Evolutionary conservation across 345 rosid genomes (phyloP), one percentile per base, ranked within the genome.

Genomic region (Boechera retrofracta): DNA sequence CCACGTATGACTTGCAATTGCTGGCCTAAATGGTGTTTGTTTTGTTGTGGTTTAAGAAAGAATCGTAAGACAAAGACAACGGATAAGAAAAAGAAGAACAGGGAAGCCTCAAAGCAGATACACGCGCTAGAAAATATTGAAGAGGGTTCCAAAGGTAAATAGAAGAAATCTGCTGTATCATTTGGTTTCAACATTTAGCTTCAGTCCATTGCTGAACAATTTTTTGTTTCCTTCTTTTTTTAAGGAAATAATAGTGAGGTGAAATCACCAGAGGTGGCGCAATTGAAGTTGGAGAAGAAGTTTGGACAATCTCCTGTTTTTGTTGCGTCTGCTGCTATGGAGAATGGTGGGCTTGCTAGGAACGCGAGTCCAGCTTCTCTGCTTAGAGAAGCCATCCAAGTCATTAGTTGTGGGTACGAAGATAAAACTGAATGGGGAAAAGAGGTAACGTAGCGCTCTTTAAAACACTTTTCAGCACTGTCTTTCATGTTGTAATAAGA

Each of bases 381-480:
- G 49, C 89, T 90, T 38, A 84, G 82, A 78, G 93, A 90, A 85
- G 93, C 91, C 28, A 87, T 88, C 74, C 96, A 90, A 77, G 96
- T 87, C 69, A 88, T 88, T 66, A 82, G 90, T 74, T 87, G 93
- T 51, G 88, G 88, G 55, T 88, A 88, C 1, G 93, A 90, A 84
- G 90, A 86, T 65, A 85, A 82, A 80, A 87, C 91, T 45, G 89
- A 90, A 71, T 90, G 96, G 96, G 93, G 96, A 56, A 90, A 86
- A 83, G 93, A 88, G 90, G 93, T 88, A 81, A 78, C 3, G 2
- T 4, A 53, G 3, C 26, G 18, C 26, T 15, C 66, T 51, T 59
- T 10, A 10, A 13, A 67, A 29, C 11, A 24, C 59, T 26, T 24
- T 41, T n/a, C 15, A 52, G 10, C 44, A 9, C 66, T 6, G 24